phyloP scores from a whole-genome alignment of 805 yeast genomes.

The Grigorovia humatica region DNA sequence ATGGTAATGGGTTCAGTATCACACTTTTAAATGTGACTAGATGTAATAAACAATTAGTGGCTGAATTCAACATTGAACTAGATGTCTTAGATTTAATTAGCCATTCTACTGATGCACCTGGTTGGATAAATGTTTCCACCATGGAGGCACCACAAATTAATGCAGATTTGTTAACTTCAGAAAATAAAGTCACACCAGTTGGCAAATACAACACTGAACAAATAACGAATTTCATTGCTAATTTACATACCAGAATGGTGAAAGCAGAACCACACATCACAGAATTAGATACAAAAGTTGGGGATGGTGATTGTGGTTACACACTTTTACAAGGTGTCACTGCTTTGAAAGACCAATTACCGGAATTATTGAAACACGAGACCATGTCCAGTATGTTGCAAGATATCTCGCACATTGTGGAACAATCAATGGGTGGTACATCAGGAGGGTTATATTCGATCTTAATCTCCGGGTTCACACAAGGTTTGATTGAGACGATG shows the following conservation, averaged over 20 bases:
- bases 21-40: constrained; percentile 64
- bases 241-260: constrained; percentile 44
- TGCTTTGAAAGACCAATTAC: constrained; percentile 50
- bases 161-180: constrained; percentile 20
- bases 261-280: constrained; percentile 78
- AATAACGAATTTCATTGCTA: constrained; percentile 31
- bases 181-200: constrained; percentile 26
- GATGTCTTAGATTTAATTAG: constrained; percentile 49
- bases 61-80: constrained; percentile 15
- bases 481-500: constrained; percentile 31
- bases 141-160: constrained; percentile 26
- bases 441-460: constrained; percentile 91
- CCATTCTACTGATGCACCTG: constrained; percentile 67
- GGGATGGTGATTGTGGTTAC: constrained; percentile 97
- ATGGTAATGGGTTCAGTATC: constrained; percentile 85
- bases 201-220: constrained; percentile 29
- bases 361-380: constrained; percentile 28
- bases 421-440: constrained; percentile 94
- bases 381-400: constrained; percentile 47
- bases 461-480: constrained; percentile 65
- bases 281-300: constrained; percentile 75
- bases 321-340: constrained; percentile 77
- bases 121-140: constrained; percentile 43
- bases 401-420: constrained; percentile 75
- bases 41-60: constrained; percentile 30